Evolutionary conservation across 192 early-diverging fungal species (phyloP).

Genomic region (Geranomyces variabilis): DNA sequence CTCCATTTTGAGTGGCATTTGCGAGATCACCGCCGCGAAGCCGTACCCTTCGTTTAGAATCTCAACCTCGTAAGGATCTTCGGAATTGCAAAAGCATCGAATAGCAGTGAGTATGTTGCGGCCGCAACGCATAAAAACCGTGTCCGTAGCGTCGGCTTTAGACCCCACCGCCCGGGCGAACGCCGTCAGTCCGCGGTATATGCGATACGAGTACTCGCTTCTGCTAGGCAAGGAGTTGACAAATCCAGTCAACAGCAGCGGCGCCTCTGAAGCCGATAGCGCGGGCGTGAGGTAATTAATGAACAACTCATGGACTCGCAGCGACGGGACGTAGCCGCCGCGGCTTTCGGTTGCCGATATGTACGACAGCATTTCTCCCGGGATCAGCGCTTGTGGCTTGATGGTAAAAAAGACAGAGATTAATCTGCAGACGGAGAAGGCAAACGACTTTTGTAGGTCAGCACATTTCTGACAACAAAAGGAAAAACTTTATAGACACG

Average conservation of each 20-base stretch:
- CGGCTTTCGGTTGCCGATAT: neutral
- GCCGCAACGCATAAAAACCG: conserved; percentile 5
- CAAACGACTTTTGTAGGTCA: neutral
- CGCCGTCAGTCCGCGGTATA: neutral
- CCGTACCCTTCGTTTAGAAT: conserved; percentile 5
- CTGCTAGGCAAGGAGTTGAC: neutral
- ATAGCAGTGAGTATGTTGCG: neutral
- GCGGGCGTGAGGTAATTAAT: neutral
- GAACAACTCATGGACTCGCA: neutral
- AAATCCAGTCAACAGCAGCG: neutral
- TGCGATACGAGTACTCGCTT: neutral
- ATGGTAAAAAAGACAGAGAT: neutral
- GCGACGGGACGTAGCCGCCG: neutral
- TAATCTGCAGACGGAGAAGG: neutral
- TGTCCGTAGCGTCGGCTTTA: neutral
- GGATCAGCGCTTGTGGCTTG: conserved; percentile 2
- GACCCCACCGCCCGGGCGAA: neutral
- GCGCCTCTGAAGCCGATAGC: neutral
- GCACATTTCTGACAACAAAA: no score
- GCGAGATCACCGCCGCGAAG: neutral
- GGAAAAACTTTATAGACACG: no score
- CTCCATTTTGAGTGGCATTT: neutral
- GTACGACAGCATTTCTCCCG: neutral
- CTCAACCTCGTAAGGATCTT: conserved; percentile 5
- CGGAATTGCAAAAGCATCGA: conserved; percentile 4